A percentile compares a stretch with the other conserved stretches of the same genome.
Conservation (phyloP, 495 filamentous ascomycete genomes). For the Podospora pseudopauciseta region DNA sequence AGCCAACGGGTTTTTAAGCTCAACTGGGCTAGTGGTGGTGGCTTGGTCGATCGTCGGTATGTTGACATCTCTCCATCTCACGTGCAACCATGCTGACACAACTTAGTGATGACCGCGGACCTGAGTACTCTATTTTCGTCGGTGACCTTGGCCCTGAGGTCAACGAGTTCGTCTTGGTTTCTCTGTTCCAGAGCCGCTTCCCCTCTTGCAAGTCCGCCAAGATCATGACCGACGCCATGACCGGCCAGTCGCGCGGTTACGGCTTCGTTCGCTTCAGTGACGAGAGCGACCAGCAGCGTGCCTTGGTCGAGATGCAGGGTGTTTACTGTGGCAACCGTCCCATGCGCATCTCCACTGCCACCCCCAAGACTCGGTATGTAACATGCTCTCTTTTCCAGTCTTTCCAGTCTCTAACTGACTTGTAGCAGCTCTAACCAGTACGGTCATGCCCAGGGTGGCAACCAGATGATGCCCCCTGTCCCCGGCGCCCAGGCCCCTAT, state of each 20-base stretch:
- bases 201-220: conserved; percentile 98
- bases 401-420: conserved; percentile 14
- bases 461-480: conserved; percentile 39
- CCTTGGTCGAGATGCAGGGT: conserved; percentile 95
- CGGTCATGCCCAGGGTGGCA: conserved; percentile 31
- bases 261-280: conserved; percentile 97
- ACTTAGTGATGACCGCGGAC: conserved; percentile 84
- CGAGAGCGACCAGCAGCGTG: conserved; percentile 90
- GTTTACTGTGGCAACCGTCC: conserved; percentile 98
- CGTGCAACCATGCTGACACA: conserved; percentile 18
- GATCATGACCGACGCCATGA: conserved; percentile 99
- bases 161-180: conserved; percentile 96
- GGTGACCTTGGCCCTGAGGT: conserved; percentile 97
- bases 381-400: not conserved
- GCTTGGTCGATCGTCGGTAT: conserved; percentile 87
- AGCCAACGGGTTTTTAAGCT: conserved; percentile 95
- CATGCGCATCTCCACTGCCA: conserved; percentile 98
- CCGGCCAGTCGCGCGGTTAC: conserved; percentile 94
- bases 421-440: conserved; percentile 37
- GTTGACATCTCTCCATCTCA: conserved; percentile 24
- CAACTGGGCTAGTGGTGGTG: conserved; percentile 98
- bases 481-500: conserved; percentile 38
- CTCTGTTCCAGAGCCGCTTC: conserved; percentile 93
- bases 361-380: conserved; percentile 72
- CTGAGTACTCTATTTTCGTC: conserved; percentile 96